Evolutionary conservation across 306 rosid species (phyloP), one percentile per base, ranked within the genome.

Genomic region (Comarum palustre): DNA sequence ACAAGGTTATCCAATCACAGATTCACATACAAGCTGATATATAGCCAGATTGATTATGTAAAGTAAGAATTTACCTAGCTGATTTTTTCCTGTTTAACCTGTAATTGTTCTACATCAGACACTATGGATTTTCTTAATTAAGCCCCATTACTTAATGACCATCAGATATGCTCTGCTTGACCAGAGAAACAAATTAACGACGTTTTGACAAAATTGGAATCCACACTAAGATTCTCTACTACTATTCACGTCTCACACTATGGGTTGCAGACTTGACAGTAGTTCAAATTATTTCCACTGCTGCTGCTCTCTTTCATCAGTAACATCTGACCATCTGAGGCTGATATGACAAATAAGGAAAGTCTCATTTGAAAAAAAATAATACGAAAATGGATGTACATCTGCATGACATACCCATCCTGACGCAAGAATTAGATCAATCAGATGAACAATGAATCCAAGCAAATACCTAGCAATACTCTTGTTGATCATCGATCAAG

Each of bases 331-430:
- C 68, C 19, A 77, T 77, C 63, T 75, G 79, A 73, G 61, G 45
- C 71, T 77, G 82, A 84, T 76, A 57, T 57, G 87, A 84, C 84
- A 77, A 65, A 77, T 75, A 84, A 71, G 82, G 81, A 84, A 83
- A 80, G 43, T 73, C 50, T 60, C 77, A 43, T 71, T 64, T 50
- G 22, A 24, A 75, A 39, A 4, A 1, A 38, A 6, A 42, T 66
- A 77, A 29, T 59, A 29, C 31, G 38, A 60, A 15, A 57, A 6
- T 14, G 0, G 41, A 27, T 59, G 20, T 60, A 4, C 39, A 59
- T 27, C 39, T 60, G 39, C 65, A 59, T 59, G 41, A 15, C 66
- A 31, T 31, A 31, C 66, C 39, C 29, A 60, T 32, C 8, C 41
- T 31, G 20, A 60, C 12, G 4, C 22, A 60, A 15, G 11, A 29